Conservation (phyloP, 495 filamentous ascomycete genomes). For the Aspergillus bridgeri region DNA sequence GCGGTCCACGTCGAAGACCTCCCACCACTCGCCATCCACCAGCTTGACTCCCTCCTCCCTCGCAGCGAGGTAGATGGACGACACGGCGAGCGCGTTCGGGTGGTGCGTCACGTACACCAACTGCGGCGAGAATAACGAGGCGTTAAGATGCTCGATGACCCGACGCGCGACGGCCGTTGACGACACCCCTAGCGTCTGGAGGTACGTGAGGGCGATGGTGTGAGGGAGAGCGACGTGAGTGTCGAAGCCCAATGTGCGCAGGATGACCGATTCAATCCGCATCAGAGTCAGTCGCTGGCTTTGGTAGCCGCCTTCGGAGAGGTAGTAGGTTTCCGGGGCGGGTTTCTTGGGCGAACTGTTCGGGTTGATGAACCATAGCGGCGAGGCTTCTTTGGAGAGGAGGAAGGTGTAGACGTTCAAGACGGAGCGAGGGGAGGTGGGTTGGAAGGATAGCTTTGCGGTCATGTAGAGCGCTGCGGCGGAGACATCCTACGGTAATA, state of each 20-base stretch:
- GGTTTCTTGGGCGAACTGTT: constrained; percentile 31
- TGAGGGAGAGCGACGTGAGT: constrained; percentile 83
- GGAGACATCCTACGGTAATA: constrained; percentile 62
- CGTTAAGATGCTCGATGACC: constrained; percentile 75
- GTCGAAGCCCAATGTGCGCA: constrained; percentile 74
- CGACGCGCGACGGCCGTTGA: constrained; percentile 53
- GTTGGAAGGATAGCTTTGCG: constrained; percentile 77
- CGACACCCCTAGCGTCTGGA: constrained; percentile 73
- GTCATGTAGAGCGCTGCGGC: constrained; percentile 78
- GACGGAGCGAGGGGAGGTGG: constrained; percentile 72
- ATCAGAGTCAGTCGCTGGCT: constrained; percentile 59
- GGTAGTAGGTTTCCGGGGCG: constrained; percentile 60
- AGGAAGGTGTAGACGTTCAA: constrained; percentile 84
- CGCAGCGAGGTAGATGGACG: constrained; percentile 86
- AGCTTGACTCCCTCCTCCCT: constrained; percentile 72
- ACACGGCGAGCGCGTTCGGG: constrained; percentile 77
- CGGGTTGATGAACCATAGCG: constrained; percentile 50
- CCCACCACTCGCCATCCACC: constrained; percentile 88
- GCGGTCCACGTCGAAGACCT: constrained; percentile 95
- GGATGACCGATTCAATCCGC: constrained; percentile 66
- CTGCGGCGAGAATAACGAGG: constrained; percentile 80
- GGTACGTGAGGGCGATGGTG: constrained; percentile 84
- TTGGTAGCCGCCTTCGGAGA: constrained; percentile 70
- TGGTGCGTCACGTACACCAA: constrained; percentile 90
- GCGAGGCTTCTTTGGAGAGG: constrained; percentile 57